Evolutionary conservation across 352 stramenopile genomes (phyloP).

Genomic region (Phytophthora europaea): DNA sequence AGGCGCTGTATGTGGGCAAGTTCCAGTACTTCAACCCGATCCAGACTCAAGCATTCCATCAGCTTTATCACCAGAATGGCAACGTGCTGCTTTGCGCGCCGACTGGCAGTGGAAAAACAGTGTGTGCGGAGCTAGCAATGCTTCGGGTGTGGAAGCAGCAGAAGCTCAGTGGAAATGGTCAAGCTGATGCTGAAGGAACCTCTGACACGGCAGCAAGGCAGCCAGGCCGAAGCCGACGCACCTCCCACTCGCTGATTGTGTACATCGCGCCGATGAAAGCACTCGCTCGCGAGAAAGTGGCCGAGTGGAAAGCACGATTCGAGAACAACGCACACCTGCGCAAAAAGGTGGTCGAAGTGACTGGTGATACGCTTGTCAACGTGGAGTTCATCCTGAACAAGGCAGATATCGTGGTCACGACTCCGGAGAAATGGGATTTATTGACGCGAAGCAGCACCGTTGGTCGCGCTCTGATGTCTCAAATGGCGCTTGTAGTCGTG

Average conservation of each 20-base stretch:
- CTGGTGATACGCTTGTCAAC: conserved; percentile 97
- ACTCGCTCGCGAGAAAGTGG: conserved; percentile 96
- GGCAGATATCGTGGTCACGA: conserved; percentile 98
- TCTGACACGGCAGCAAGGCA: background rate
- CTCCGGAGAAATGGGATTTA: conserved; percentile 98
- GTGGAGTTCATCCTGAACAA: conserved; percentile 88
- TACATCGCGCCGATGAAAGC: conserved; percentile 99
- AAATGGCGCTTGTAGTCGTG: conserved; percentile 94
- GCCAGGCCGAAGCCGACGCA: conserved; percentile 9
- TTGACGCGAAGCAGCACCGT: conserved; percentile 94
- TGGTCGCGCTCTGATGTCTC: conserved; percentile 71
- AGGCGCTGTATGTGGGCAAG: conserved; percentile 91
- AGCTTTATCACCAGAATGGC: conserved; percentile 97
- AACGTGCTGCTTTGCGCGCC: conserved; percentile 98
- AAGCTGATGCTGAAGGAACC: conserved; percentile 1
- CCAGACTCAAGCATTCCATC: conserved; percentile 98
- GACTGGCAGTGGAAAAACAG: conserved; percentile 97
- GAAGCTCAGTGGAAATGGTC: conserved; percentile 2
- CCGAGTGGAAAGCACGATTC: conserved; percentile 97
- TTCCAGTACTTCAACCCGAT: conserved; percentile 95
- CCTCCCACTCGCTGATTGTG: conserved; percentile 82
- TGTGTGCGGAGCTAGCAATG: conserved; percentile 98
- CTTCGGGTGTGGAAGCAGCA: conserved; percentile 93
- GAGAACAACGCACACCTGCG: conserved; percentile 82
- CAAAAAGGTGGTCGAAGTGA: conserved; percentile 97